phyloP scores from a whole-genome alignment of 495 filamentous ascomycete genomes.

The Aspergillus conjunctus region DNA sequence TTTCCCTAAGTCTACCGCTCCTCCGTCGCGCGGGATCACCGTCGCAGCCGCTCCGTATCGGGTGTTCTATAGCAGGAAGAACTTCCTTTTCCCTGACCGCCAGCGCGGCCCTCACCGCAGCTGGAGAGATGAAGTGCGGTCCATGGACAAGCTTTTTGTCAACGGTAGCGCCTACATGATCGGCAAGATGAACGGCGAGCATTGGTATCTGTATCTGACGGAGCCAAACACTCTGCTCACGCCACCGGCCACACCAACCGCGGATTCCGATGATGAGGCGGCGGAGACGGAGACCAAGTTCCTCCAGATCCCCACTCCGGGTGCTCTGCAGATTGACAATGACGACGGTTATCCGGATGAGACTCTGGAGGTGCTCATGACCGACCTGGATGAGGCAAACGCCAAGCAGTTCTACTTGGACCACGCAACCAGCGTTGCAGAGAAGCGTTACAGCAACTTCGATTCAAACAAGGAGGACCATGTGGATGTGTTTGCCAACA shows the following conservation, averaged over 20 bases:
- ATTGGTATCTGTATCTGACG: slow-evolving; percentile 98
- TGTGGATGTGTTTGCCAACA: slow-evolving; percentile 80
- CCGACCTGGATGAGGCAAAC: slow-evolving; percentile 88
- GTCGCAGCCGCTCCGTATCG: slow-evolving; percentile 85
- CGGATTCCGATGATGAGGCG: slow-evolving; percentile 45
- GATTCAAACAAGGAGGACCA: slow-evolving; percentile 55
- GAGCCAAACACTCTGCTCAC: slow-evolving; percentile 79
- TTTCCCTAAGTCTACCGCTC: slow-evolving; percentile 68
- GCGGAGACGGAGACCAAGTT: slow-evolving; percentile 77
- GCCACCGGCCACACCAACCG: slow-evolving; percentile 76
- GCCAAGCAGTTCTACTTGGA: slow-evolving; percentile 97
- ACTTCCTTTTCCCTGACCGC: slow-evolving; percentile 94
- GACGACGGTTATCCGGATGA: slow-evolving; percentile 66
- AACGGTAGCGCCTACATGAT: slow-evolving; percentile 99
- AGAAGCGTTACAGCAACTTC: slow-evolving; percentile 64
- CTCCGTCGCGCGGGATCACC: slow-evolving; percentile 54
- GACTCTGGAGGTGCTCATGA: slow-evolving; percentile 98
- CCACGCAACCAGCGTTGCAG: slow-evolving; percentile 86
- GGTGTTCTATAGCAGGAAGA: slow-evolving; percentile 99
- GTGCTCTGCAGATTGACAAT: slow-evolving; percentile 32
- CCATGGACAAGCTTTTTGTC: slow-evolving; percentile 83
- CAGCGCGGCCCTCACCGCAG: slow-evolving; percentile 94
- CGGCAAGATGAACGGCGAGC: slow-evolving; percentile 99
- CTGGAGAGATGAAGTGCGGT: slow-evolving; percentile 95
- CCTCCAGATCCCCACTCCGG: slow-evolving; percentile 51